Percentiles rank a stretch among this genome's conserved stretches.
Evolutionary conservation across 2,329 filamentous ascomycete species (phyloP).

Genomic region (Periconia digitata): DNA sequence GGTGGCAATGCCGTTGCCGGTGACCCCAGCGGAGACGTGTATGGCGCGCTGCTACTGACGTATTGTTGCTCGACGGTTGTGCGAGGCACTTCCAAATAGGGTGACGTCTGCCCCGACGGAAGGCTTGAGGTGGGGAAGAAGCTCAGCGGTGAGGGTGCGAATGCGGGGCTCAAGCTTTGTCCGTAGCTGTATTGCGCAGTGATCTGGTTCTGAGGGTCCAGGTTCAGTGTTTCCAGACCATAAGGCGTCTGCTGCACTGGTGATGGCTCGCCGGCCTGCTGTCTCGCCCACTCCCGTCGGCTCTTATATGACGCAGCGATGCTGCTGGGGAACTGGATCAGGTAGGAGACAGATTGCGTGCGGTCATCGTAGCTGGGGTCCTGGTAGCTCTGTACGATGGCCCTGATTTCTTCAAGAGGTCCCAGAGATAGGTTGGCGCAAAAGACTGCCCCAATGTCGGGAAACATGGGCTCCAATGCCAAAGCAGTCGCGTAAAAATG

Average conservation of each 20-base stretch:
- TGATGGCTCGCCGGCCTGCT: constrained; percentile 37
- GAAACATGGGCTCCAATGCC: constrained; percentile 86
- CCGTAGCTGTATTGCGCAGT: constrained; percentile 42
- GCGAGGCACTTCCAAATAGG: constrained; percentile 50
- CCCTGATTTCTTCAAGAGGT: constrained; percentile 84
- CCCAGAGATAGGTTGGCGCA: constrained; percentile 67
- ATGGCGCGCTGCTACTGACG: constrained; percentile 26
- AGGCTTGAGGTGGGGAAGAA: constrained; percentile 39
- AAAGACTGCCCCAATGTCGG: constrained; percentile 86
- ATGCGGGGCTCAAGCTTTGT: constrained; percentile 52
- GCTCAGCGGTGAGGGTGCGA: constrained; percentile 49
- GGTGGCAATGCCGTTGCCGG: constrained; percentile 36
- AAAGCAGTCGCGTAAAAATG: constrained; percentile 91
- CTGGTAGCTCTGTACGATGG: constrained; percentile 61
- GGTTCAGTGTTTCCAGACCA: constrained; percentile 42
- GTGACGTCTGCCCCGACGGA: constrained; percentile 38
- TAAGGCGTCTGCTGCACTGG: constrained; percentile 40
- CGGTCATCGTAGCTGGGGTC: constrained; percentile 45
- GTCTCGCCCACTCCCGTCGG: constrained; percentile 42
- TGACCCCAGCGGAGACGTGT: constrained; percentile 41
- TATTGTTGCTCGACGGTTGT: constrained; percentile 37
- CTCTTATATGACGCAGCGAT: constrained; percentile 47
- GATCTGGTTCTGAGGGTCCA: constrained; percentile 45
- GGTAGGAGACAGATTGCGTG: constrained; percentile 46
- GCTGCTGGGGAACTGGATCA: constrained; percentile 51